A percentile compares a stretch with the other conserved stretches of the same genome.
Conservation (phyloP, 2,329 filamentous ascomycete genomes). For the Ustulina deusta region DNA sequence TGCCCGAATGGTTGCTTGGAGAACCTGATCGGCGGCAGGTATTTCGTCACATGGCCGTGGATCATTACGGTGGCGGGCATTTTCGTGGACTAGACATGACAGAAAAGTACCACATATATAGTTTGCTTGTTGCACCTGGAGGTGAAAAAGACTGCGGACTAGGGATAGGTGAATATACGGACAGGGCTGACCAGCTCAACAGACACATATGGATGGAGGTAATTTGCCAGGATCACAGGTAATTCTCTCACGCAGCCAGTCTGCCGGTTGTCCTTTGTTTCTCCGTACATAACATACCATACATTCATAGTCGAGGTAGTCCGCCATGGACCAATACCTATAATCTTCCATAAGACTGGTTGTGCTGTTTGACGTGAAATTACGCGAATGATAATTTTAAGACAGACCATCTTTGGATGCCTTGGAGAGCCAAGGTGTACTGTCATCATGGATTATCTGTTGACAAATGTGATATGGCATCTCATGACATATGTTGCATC, state of each 20-base stretch:
- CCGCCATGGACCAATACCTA: background rate
- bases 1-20: conserved; percentile 24
- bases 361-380: background rate
- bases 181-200: conserved; percentile 1
- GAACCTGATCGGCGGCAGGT: background rate
- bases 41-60: conserved; percentile 1
- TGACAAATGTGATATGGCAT: too few relatives aligned
- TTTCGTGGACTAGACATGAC: conserved; percentile 2
- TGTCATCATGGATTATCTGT: background rate
- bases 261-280: background rate
- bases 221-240: conserved; percentile 10
- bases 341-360: background rate
- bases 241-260: conserved; percentile 1
- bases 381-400: background rate
- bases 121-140: conserved; percentile 2
- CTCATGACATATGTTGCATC: background rate
- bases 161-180: background rate
- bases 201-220: background rate
- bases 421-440: too few relatives aligned
- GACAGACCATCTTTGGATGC: background rate
- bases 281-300: background rate
- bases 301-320: background rate
- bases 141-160: background rate
- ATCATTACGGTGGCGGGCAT: background rate
- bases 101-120: background rate